Conservation (phyloP, 345 rosid genomes). For the Hibiscus syriacus region DNA sequence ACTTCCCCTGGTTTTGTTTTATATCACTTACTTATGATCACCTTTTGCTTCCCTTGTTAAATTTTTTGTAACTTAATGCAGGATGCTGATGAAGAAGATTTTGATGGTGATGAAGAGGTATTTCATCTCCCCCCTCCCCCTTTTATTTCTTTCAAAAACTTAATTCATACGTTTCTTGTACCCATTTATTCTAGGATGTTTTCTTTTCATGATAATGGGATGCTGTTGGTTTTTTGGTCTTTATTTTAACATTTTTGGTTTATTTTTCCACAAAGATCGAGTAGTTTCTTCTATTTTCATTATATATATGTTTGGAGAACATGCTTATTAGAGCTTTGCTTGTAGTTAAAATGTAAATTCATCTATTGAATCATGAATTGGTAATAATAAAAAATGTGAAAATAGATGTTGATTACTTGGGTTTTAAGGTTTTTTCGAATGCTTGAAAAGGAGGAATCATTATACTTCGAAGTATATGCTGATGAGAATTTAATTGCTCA, state of each 20-base stretch:
- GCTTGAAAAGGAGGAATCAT: neutral
- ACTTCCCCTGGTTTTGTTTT: neutral
- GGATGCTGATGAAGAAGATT: constrained; percentile 75
- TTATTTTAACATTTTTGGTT: no score
- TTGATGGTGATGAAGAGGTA: constrained; percentile 65
- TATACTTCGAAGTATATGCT: neutral
- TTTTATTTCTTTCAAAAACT: neutral
- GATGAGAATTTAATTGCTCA: neutral
- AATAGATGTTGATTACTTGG: neutral
- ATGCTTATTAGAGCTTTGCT: neutral
- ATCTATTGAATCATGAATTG: neutral
- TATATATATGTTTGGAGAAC: neutral
- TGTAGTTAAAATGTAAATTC: neutral
- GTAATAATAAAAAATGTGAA: neutral
- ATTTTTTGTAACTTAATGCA: constrained; percentile 12
- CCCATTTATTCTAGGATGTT: neutral
- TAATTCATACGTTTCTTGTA: neutral
- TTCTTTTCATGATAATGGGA: neutral
- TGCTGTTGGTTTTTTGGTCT: neutral
- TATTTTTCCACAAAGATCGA: neutral
- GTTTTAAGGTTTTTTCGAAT: neutral
- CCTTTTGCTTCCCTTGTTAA: constrained; percentile 1
- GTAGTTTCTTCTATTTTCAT: neutral
- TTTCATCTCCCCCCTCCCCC: no score
- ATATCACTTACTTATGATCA: neutral